Conservation (phyloP, 192 early-diverging fungal species). For the Irineochytrium annulatum region DNA sequence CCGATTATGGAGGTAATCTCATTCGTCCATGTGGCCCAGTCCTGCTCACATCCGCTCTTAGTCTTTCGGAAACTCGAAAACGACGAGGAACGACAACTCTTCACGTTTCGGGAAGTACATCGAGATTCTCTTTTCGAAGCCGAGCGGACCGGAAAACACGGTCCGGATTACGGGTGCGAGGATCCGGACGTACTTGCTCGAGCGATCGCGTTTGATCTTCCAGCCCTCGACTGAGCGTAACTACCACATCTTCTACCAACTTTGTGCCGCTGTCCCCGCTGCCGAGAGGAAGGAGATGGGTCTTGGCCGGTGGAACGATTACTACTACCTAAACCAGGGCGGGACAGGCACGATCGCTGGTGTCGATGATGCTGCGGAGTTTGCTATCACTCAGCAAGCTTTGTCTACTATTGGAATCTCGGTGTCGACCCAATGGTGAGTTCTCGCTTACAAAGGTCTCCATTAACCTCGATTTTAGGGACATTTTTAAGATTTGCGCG, state of each 20-base stretch:
- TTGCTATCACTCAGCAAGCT: constrained; percentile 79
- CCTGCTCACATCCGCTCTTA: constrained; percentile 29
- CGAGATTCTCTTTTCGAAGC: constrained; percentile 88
- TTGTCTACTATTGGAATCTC: constrained; percentile 83
- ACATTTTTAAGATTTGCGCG: constrained; percentile 86
- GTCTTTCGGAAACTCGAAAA: constrained; percentile 98
- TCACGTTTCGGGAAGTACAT: constrained; percentile 99
- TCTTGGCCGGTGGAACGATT: constrained; percentile 68
- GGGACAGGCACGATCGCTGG: constrained; percentile 69
- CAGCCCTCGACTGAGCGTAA: constrained; percentile 92
- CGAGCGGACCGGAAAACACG: constrained; percentile 6
- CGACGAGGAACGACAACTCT: constrained; percentile 97
- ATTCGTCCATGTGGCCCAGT: background rate
- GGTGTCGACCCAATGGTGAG: constrained; percentile 73
- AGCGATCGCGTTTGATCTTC: constrained; percentile 91
- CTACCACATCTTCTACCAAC: constrained; percentile 99
- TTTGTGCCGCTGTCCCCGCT: constrained; percentile 83
- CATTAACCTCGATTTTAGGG: constrained; percentile 19
- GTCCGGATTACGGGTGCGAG: constrained; percentile 87
- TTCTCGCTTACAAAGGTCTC: background rate
- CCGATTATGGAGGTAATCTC: constrained; percentile 85
- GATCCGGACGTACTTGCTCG: constrained; percentile 94
- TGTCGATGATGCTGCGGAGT: constrained; percentile 92
- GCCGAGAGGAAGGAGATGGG: constrained; percentile 81
- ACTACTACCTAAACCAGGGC: constrained; percentile 88